phyloP scores from a whole-genome alignment of 1,139 yeast species.

The Debaryomycetaceae sp. region DNA sequence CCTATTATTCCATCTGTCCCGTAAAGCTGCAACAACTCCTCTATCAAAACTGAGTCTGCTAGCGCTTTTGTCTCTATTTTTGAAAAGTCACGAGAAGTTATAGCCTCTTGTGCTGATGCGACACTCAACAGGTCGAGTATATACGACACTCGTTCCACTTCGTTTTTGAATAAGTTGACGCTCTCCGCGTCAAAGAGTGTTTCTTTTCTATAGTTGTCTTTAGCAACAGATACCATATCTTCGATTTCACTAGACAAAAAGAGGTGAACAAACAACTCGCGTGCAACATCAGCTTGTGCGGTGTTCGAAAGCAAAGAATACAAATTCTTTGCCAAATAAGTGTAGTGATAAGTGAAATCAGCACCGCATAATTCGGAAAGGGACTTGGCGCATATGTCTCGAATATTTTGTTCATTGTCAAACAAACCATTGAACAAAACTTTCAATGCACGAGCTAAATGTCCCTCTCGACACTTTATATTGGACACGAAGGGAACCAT shows the following conservation, averaged over 20 bases:
- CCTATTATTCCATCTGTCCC: conserved; percentile 14
- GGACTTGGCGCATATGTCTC: conserved; percentile 34
- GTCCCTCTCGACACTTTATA: not conserved
- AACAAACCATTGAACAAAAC: conserved; percentile 13
- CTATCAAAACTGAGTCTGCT: conserved; percentile 7
- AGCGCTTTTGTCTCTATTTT: conserved; percentile 1
- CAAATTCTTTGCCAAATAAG: conserved; percentile 4
- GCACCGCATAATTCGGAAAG: conserved; percentile 21
- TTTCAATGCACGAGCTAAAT: conserved; percentile 12
- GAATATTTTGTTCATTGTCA: conserved; percentile 60
- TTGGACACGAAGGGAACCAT: conserved; percentile 23
- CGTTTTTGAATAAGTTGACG: conserved; percentile 26
- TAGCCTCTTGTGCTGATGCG: not conserved
- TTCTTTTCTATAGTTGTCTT: not conserved
- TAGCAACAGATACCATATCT: not conserved
- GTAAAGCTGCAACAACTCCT: conserved; percentile 1
- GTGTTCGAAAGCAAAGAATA: not conserved
- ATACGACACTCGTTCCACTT: conserved; percentile 7
- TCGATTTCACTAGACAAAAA: not conserved
- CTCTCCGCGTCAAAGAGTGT: conserved; percentile 14
- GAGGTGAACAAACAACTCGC: not conserved
- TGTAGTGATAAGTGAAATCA: conserved; percentile 7
- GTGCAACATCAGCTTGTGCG: too few species aligned
- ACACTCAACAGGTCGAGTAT: not conserved
- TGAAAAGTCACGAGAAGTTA: not conserved